A percentile compares a stretch with the other conserved stretches of the same genome.
Conservation (phyloP, 2,329 filamentous ascomycete genomes). For the Epichloe baconii region DNA sequence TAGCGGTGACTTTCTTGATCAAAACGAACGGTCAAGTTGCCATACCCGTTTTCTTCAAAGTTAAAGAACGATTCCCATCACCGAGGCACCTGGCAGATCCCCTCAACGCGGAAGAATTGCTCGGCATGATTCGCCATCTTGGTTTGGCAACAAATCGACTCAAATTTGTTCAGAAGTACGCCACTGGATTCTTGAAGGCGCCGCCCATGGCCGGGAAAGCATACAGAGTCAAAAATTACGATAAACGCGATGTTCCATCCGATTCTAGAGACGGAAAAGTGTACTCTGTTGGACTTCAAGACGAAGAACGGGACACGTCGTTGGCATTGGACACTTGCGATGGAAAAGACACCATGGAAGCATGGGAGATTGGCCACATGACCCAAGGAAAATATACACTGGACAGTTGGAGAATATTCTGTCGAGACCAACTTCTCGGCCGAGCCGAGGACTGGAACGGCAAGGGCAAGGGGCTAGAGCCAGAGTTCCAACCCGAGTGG, state of each 20-base stretch:
- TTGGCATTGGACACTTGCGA: background rate
- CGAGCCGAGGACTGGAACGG: slow-evolving; percentile 55
- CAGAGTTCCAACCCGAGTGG: slow-evolving; percentile 73
- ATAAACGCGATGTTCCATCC: slow-evolving; percentile 19
- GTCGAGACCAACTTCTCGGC: slow-evolving; percentile 62
- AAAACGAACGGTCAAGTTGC: slow-evolving; percentile 62
- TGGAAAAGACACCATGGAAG: slow-evolving; percentile 18
- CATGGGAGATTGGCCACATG: slow-evolving; percentile 78
- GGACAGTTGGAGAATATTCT: slow-evolving; percentile 91
- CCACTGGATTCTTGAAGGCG: slow-evolving; percentile 49
- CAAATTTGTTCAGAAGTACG: slow-evolving; percentile 54
- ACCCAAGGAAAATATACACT: slow-evolving; percentile 72
- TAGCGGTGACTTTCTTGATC: slow-evolving; percentile 77
- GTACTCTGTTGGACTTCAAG: background rate
- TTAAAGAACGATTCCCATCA: slow-evolving; percentile 58
- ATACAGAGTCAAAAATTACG: slow-evolving; percentile 38
- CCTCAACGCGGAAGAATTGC: slow-evolving; percentile 35
- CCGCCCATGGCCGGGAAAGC: slow-evolving; percentile 48
- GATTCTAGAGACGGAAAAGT: background rate
- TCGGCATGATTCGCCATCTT: slow-evolving; percentile 52
- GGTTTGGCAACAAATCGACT: slow-evolving; percentile 60
- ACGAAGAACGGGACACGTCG: background rate
- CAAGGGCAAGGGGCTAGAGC: slow-evolving; percentile 23
- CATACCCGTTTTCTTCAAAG: slow-evolving; percentile 58
- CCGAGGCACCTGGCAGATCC: slow-evolving; percentile 45